Percentiles rank a stretch among this genome's conserved stretches.
Evolutionary conservation across 345 rosid genomes (phyloP).

Genomic region (Dipteronia sinensis): DNA sequence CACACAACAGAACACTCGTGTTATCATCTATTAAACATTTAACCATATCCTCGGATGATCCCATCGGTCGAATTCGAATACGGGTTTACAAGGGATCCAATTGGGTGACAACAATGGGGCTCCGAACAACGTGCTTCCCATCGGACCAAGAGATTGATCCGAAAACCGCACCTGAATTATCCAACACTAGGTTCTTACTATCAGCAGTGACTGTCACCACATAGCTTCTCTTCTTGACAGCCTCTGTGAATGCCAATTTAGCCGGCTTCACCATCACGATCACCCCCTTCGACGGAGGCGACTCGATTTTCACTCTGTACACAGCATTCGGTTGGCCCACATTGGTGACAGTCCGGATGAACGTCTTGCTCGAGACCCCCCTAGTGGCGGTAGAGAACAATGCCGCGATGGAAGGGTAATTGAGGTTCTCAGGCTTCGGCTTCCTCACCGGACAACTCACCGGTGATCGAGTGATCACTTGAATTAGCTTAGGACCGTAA

Average conservation of each 20-base stretch:
- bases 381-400: constrained; percentile 46
- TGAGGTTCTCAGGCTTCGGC: constrained; percentile 65
- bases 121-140: constrained; percentile 71
- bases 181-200: constrained; percentile 49
- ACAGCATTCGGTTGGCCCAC: constrained; percentile 53
- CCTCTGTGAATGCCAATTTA: constrained; percentile 45
- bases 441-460: constrained; percentile 55
- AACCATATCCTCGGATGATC: constrained; percentile 5
- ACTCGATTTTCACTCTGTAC: constrained; percentile 45
- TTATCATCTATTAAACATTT: not conserved
- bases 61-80: not conserved
- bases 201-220: constrained; percentile 58
- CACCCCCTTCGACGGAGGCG: constrained; percentile 65
- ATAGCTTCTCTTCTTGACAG: constrained; percentile 59
- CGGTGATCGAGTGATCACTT: constrained; percentile 65
- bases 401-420: constrained; percentile 82
- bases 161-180: constrained; percentile 61
- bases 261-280: constrained; percentile 60
- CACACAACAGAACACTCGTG: not conserved
- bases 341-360: constrained; percentile 69
- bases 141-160: constrained; percentile 84
- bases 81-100: constrained; percentile 44
- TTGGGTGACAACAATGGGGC: constrained; percentile 73
- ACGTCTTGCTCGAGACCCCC: constrained; percentile 41
- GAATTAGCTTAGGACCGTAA: constrained; percentile 62